Percentiles rank a stretch among this genome's conserved stretches.
Evolutionary conservation across 345 rosid genomes (phyloP).

Genomic region (Acer yangbiense): DNA sequence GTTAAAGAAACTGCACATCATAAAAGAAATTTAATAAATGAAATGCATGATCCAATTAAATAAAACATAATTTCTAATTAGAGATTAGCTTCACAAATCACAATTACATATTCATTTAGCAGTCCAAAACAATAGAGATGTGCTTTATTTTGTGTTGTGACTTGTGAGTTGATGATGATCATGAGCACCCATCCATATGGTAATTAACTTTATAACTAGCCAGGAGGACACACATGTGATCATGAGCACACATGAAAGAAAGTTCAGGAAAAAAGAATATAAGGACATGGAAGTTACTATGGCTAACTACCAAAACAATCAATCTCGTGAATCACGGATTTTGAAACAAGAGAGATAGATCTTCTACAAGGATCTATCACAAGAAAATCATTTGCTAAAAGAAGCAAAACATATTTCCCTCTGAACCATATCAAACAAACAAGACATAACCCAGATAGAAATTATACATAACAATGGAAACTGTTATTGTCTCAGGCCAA

Average conservation of each 20-base stretch:
- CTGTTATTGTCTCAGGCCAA: background rate
- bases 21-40: constrained; percentile 12
- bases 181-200: constrained; percentile 33
- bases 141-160: constrained; percentile 1
- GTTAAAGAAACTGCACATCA: constrained; percentile 17
- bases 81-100: background rate
- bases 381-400: constrained; percentile 13
- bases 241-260: constrained; percentile 33
- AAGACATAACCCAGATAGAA: background rate
- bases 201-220: constrained; percentile 20
- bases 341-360: constrained; percentile 26
- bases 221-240: constrained; percentile 15
- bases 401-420: constrained; percentile 1
- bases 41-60: no score
- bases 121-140: constrained; percentile 4
- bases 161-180: constrained; percentile 18
- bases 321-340: constrained; percentile 56
- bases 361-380: constrained; percentile 25
- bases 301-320: constrained; percentile 42
- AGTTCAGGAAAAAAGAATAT: constrained; percentile 24
- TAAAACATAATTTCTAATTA: background rate
- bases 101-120: background rate
- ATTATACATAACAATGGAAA: constrained; percentile 2
- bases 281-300: constrained; percentile 30
- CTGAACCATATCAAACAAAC: background rate